A percentile compares a stretch with the other conserved stretches of the same genome.
phyloP scores from a whole-genome alignment of 2,329 filamentous ascomycete species.

The Xylaria sp. region DNA sequence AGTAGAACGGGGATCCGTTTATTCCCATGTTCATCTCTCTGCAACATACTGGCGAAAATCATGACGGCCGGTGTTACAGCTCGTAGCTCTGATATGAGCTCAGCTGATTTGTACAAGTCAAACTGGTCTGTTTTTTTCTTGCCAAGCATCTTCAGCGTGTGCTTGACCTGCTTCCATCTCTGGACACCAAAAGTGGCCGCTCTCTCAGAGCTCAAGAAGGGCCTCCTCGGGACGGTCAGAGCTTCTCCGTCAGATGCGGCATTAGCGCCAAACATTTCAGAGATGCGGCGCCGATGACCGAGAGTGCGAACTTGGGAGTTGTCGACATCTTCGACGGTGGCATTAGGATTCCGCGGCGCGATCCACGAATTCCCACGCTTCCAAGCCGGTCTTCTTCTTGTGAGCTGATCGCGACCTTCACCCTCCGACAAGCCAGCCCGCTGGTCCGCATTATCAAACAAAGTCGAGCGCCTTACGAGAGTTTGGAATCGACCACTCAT shows the following conservation, averaged over 20 bases:
- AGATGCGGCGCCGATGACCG: constrained; percentile 61
- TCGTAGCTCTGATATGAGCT: constrained; percentile 89
- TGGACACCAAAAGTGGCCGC: constrained; percentile 70
- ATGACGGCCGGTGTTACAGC: constrained; percentile 89
- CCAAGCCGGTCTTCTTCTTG: constrained; percentile 48
- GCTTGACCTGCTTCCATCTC: constrained; percentile 91
- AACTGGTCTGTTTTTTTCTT: constrained; percentile 82
- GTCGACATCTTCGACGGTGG: constrained; percentile 49
- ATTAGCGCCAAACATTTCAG: constrained; percentile 58
- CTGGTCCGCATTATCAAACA: constrained; percentile 54
- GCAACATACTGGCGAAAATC: constrained; percentile 95
- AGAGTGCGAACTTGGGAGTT: constrained; percentile 49
- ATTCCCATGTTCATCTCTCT: constrained; percentile 92
- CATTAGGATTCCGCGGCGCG: constrained; percentile 42
- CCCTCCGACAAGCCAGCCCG: constrained; percentile 69
- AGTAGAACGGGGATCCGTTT: constrained; percentile 90
- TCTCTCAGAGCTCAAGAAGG: constrained; percentile 59
- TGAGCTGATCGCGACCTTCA: constrained; percentile 61
- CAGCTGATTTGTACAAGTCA: constrained; percentile 91
- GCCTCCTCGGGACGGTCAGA: constrained; percentile 46
- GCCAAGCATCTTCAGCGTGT: constrained; percentile 67
- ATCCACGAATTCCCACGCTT: constrained; percentile 57
- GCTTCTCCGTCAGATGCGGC: constrained; percentile 59
- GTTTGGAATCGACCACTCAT: constrained; percentile 45
- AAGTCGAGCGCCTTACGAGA: constrained; percentile 60